Base-by-base conservation (phyloP, 129 eudicot genomes). In the Chrysanthemum seticuspe region DNA sequence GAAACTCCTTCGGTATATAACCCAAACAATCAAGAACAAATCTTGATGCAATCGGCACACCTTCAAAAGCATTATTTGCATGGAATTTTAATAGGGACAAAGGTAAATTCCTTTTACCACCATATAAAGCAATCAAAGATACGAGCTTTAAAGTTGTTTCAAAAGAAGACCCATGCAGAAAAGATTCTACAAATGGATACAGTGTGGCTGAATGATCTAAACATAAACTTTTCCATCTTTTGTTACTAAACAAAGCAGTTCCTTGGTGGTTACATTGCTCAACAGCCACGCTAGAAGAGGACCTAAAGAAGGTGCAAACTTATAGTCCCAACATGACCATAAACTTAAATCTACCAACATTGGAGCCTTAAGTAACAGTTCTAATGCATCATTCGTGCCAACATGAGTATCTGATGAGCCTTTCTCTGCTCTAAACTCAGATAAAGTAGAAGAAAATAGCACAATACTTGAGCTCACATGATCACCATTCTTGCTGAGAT, bases 301-400 rank as follows among this genome's bases (percentile, higher is more conserved):
- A 64, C 98, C 98, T 57, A 93, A 89, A 34, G 91, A 84, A 15
- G 97, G 98, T 80, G 87, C 89, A 84, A 73, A 93, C 27, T 84
- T 56, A 62, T 74, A 74, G 56, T 91, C 96, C 98, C 98, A 93
- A 57, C 85, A 88, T 1, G 84, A 85, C 97, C 97, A 93, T 25
- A 79, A 55, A 34, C 76, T 79, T 60, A 93, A 66, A 82, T 93
- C 97, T 44, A 80, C 71, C 80, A 93, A 74, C 92, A 89, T 87
- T 44, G 98, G 98, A 62, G 92, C 96, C 76, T 58, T 63, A 72
- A 84, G 91, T 68, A 93, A 79, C 62, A 82, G 74, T 74, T 84
- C 86, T 70, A 81, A 44, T 50, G 98, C 96, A 62, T 93, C 87
- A 70, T 75, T 84, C 5, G 92, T 65, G 36, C 82, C 83, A 51